phyloP scores from a whole-genome alignment of 805 yeast genomes.

The Isabelozyma heimii region DNA sequence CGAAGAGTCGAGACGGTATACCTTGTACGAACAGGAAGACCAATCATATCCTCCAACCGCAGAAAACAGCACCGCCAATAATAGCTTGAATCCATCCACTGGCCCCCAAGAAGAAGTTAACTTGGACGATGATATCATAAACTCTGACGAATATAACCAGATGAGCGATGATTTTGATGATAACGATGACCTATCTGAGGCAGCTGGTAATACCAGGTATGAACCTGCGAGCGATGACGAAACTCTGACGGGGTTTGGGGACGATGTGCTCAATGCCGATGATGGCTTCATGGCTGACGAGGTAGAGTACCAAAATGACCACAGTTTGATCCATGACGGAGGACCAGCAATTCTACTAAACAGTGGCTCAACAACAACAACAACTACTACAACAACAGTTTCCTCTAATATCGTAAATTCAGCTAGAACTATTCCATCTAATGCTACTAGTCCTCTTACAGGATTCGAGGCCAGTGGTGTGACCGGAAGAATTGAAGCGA shows the following conservation, averaged over 20 bases:
- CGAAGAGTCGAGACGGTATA: constrained; percentile 14
- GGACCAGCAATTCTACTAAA: constrained; percentile 13
- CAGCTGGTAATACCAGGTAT: constrained; percentile 5
- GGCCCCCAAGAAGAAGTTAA: constrained; percentile 19
- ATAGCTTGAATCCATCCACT: not conserved
- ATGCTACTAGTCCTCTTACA: not conserved
- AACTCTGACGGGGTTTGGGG: not conserved
- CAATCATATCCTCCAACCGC: constrained; percentile 16
- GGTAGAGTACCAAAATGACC: constrained; percentile 44
- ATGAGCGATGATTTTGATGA: constrained; percentile 23
- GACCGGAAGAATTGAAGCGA: constrained; percentile 4
- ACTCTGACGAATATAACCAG: constrained; percentile 28
- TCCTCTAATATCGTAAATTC: constrained; percentile 10
- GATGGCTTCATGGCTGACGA: constrained; percentile 49
- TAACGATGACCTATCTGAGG: constrained; percentile 20
- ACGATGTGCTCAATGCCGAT: constrained; percentile 12
- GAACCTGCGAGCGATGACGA: constrained; percentile 1
- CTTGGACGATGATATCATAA: constrained; percentile 47
- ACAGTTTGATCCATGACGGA: constrained; percentile 18
- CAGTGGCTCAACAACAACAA: constrained; percentile 12
- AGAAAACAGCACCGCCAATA: constrained; percentile 16
- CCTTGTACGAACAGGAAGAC: constrained; percentile 12
- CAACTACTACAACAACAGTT: constrained; percentile 8
- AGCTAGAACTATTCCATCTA: constrained; percentile 16
- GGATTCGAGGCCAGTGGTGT: not conserved